phyloP scores from a whole-genome alignment of 2,329 filamentous ascomycete species.

The Alternaria sp. region DNA sequence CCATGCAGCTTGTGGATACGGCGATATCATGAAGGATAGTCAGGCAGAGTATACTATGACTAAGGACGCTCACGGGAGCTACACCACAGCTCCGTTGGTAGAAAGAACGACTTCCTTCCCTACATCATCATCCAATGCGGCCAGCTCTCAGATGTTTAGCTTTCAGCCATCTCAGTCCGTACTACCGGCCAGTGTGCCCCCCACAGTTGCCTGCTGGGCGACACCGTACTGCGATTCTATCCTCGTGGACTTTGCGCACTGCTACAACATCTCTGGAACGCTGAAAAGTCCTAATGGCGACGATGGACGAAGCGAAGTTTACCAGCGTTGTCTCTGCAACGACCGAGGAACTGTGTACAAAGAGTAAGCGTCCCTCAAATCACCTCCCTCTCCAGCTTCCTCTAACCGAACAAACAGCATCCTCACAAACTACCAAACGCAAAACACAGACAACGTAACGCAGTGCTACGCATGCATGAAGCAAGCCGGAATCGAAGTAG shows the following conservation, averaged over 20 bases:
- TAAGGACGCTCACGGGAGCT: not conserved
- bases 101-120: not conserved
- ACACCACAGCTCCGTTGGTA: not conserved
- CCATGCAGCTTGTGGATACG: not conserved
- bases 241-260: not conserved
- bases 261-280: not conserved
- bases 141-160: not conserved
- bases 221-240: not conserved
- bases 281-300: not conserved
- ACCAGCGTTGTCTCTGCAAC: not conserved
- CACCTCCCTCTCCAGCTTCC: not conserved
- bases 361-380: not conserved
- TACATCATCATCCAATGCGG: not conserved
- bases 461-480: slow-evolving; percentile 6
- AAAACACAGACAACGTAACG: not conserved
- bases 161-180: not conserved
- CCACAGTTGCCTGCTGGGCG: not conserved
- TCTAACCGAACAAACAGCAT: not conserved
- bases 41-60: not conserved
- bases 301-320: not conserved
- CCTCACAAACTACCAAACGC: not conserved
- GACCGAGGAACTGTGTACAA: not conserved
- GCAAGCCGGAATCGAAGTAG: slow-evolving; percentile 1
- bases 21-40: not conserved
- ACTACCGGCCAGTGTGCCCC: not conserved